A percentile compares a stretch with the other conserved stretches of the same genome.
Conservation (phyloP, 768 basidiomycete species). For the Tulasnella sp. region DNA sequence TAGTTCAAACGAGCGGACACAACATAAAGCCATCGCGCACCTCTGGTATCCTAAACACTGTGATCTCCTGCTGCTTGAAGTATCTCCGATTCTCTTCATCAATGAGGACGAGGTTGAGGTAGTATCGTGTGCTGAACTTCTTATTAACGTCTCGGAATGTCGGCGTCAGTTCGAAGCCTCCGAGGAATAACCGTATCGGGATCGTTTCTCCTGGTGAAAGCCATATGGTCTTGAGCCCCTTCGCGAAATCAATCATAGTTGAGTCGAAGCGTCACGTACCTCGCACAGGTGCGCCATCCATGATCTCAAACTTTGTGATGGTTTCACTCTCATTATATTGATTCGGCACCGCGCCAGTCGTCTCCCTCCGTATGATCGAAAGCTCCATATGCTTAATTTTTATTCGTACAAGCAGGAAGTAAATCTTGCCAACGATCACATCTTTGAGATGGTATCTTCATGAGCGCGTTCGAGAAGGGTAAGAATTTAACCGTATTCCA, state of each 20-base stretch:
- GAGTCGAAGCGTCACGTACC: constrained; percentile 20
- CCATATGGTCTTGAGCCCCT: no score
- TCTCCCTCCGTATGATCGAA: constrained; percentile 94
- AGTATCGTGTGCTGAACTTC: constrained; percentile 95
- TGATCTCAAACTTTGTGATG: constrained; percentile 91
- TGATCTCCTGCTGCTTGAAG: constrained; percentile 97
- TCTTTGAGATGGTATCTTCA: constrained; percentile 98
- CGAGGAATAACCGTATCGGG: constrained; percentile 93
- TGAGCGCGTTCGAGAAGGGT: background rate
- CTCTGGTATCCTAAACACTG: constrained; percentile 83
- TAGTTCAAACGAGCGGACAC: no score
- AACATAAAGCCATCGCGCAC: constrained; percentile 36
- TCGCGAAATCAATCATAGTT: background rate
- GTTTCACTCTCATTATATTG: constrained; percentile 99
- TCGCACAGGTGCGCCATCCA: constrained; percentile 39
- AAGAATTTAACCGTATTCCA: no score
- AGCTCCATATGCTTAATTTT: constrained; percentile 99
- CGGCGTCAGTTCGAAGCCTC: constrained; percentile 95
- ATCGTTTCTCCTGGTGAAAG: constrained; percentile 78
- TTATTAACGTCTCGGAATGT: constrained; percentile 99
- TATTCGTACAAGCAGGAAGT: constrained; percentile 95
- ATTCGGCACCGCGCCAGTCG: constrained; percentile 94
- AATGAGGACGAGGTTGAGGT: constrained; percentile 91
- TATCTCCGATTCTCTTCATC: constrained; percentile 97
- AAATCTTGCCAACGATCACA: constrained; percentile 98